phyloP scores from a whole-genome alignment of 441 rosid genomes.

The Croton laevigatus region DNA sequence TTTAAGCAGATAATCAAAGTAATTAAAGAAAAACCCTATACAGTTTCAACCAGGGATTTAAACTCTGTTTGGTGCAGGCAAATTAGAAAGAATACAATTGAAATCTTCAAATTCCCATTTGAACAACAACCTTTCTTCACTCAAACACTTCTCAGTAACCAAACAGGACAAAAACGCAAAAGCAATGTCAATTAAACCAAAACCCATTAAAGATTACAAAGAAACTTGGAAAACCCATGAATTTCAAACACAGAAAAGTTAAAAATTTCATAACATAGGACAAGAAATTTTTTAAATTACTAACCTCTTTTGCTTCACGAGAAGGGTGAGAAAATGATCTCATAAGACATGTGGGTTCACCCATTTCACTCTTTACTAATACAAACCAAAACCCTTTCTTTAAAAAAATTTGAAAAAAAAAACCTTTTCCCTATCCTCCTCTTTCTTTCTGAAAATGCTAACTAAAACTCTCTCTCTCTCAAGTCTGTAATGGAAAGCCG shows the following conservation, averaged over 20 bases:
- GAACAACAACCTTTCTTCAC: neutral
- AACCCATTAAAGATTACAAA: neutral
- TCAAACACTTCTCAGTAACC: conserved; percentile 16
- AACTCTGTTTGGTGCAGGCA: neutral
- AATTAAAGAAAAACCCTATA: neutral
- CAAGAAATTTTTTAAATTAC: conserved; percentile 5
- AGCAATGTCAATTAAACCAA: conserved; percentile 3
- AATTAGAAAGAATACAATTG: neutral
- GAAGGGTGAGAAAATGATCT: conserved; percentile 89
- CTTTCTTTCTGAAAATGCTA: neutral
- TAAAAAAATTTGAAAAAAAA: too few relatives aligned
- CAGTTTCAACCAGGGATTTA: neutral
- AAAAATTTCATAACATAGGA: conserved; percentile 5
- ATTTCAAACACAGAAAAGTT: neutral
- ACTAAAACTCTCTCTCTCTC: neutral
- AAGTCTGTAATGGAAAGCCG: neutral
- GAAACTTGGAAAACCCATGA: neutral
- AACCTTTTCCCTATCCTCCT: conserved; percentile 4
- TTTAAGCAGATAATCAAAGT: conserved; percentile 6
- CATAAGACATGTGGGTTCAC: conserved; percentile 61
- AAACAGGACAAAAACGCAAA: conserved; percentile 13
- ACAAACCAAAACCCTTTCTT: conserved; percentile 9
- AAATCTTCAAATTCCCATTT: neutral
- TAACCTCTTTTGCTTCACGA: conserved; percentile 55
- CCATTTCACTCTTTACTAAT: conserved; percentile 42